Conservation (phyloP, 148 eudicot genomes). For the Chenopodium album region DNA sequence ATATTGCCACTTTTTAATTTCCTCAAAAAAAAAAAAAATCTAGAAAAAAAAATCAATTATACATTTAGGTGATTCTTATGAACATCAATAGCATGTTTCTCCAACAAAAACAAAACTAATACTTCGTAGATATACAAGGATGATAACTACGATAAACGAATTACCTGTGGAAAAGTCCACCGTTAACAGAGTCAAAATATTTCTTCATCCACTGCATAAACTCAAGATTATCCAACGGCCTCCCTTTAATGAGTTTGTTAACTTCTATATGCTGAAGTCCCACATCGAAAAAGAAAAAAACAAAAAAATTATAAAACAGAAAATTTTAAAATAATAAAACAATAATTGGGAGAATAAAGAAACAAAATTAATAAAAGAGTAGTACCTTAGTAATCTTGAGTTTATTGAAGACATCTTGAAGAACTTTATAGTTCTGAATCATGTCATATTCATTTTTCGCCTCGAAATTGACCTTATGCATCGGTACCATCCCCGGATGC, state of each 20-base stretch:
- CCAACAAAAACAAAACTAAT: too few species aligned
- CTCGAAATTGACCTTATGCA: constrained; percentile 93
- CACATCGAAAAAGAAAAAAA: background rate
- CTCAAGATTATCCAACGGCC: constrained; percentile 87
- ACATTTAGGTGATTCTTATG: too few species aligned
- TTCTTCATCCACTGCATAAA: constrained; percentile 99
- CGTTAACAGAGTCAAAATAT: constrained; percentile 72
- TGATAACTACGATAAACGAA: too few species aligned
- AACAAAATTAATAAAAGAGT: too few species aligned
- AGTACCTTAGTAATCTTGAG: constrained; percentile 85
- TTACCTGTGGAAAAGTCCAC: constrained; percentile 51
- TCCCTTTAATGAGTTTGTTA: constrained; percentile 78
- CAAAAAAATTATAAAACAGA: background rate
- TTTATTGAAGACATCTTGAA: constrained; percentile 88
- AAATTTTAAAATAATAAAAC: background rate
- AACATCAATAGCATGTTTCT: too few species aligned
- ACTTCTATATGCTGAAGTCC: constrained; percentile 79
- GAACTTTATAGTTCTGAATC: constrained; percentile 92
- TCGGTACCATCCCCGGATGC: constrained; percentile 84
- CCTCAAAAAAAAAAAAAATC: too few species aligned
- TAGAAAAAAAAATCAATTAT: too few species aligned
- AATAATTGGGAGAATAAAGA: background rate
- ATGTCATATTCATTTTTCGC: constrained; percentile 90
- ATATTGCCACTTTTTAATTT: too few species aligned
- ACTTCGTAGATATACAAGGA: too few species aligned